A percentile compares a stretch with the other conserved stretches of the same genome.
phyloP scores from a whole-genome alignment of 2,329 filamentous ascomycete species.

The Sporothrix pallida region DNA sequence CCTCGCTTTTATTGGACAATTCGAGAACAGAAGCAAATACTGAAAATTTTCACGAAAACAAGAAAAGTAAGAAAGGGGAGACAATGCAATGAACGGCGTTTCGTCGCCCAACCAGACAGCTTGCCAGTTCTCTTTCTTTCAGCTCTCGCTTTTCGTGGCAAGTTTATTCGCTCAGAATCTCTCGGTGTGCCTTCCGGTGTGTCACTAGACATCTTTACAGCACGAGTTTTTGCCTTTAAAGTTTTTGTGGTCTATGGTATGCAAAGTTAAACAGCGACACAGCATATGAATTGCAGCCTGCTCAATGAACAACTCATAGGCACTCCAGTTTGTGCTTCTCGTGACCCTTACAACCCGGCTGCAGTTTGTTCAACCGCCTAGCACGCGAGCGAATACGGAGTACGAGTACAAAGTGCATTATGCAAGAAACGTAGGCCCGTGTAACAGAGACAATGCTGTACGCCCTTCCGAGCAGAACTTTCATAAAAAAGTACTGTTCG shows the following conservation, averaged over 20 bases:
- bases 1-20: background rate
- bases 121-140: background rate
- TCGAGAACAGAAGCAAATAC: background rate
- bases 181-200: conserved; percentile 9
- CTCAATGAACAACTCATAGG: background rate
- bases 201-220: background rate
- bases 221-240: background rate
- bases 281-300: background rate
- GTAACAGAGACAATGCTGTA: background rate
- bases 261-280: background rate
- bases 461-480: background rate
- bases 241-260: background rate
- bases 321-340: background rate
- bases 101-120: background rate
- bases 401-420: background rate
- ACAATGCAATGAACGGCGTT: background rate
- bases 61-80: background rate
- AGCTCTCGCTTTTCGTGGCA: background rate
- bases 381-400: conserved; percentile 6
- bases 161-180: background rate
- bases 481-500: background rate
- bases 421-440: background rate
- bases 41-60: background rate
- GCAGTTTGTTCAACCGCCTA: background rate
- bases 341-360: background rate